These are phyloP conservation scores for Lichina pygmaea DNA, from an alignment of 495 filamentous ascomycete genomes.

Conservation along the genomic window DNA sequence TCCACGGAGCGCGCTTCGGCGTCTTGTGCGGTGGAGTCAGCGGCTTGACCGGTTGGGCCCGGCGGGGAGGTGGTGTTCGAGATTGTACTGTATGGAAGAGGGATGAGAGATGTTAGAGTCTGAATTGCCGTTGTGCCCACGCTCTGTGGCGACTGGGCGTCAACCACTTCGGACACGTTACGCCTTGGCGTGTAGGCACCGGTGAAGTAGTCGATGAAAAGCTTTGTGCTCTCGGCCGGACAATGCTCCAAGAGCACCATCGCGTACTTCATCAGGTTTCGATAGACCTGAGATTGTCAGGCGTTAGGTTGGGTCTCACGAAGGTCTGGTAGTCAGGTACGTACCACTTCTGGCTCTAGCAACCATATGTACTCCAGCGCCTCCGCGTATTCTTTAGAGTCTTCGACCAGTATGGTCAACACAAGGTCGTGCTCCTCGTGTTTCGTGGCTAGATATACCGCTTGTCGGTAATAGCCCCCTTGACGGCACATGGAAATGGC, in stretches of 20 bases:
- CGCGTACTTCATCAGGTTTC: constrained; percentile 84
- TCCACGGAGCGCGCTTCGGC: neutral
- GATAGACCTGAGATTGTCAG: constrained; percentile 36
- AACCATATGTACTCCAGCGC: constrained; percentile 79
- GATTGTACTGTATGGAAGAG: constrained; percentile 48
- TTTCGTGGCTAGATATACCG: constrained; percentile 81
- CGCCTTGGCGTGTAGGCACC: constrained; percentile 53
- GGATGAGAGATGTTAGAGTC: constrained; percentile 58
- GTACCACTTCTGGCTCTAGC: constrained; percentile 54
- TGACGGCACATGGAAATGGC: constrained; percentile 95
- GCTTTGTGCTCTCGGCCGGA: constrained; percentile 43
- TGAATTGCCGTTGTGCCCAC: constrained; percentile 46
- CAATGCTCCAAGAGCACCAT: constrained; percentile 71
- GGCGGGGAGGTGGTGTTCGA: constrained; percentile 17
- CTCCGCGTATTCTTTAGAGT: constrained; percentile 66
- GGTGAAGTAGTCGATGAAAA: constrained; percentile 87
- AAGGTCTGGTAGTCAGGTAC: constrained; percentile 6
- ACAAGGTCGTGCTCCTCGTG: constrained; percentile 86
- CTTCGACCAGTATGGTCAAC: constrained; percentile 83
- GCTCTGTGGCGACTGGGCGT: constrained; percentile 23
- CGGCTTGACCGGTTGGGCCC: constrained; percentile 10
- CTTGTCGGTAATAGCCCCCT: constrained; percentile 92
- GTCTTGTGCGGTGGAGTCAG: neutral
- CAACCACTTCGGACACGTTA: constrained; percentile 24
- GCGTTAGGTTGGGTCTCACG: neutral